Conservation (phyloP, 78 protist species). For the Planoprotostelium fungivorum region DNA sequence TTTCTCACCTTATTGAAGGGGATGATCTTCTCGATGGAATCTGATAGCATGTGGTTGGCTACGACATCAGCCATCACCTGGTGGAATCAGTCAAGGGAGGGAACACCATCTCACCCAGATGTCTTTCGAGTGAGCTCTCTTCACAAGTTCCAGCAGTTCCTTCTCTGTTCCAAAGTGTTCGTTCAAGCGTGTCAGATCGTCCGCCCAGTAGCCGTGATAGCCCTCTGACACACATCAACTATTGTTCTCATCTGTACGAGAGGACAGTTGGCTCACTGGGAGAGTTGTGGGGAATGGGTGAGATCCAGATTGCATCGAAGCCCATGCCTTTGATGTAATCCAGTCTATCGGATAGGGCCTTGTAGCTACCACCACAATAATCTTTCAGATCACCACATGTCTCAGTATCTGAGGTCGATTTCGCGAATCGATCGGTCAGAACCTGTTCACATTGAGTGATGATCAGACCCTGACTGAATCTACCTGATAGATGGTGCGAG, state of each 20-base stretch:
- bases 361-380: conserved; percentile 92
- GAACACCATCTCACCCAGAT: conserved; percentile 73
- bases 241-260: no score
- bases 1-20: no score
- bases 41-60: conserved; percentile 64
- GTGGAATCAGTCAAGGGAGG: no score
- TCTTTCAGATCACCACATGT: conserved; percentile 36
- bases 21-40: no score
- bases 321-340: conserved; percentile 89
- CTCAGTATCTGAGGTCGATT: neutral
- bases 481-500: conserved; percentile 54
- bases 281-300: conserved; percentile 73
- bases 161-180: conserved; percentile 55
- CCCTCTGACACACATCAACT: conserved; percentile 35
- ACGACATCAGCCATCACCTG: conserved; percentile 55
- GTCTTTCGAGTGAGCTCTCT: conserved; percentile 25
- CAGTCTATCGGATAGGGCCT: conserved; percentile 61
- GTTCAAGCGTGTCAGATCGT: conserved; percentile 56
- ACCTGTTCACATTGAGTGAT: conserved; percentile 11
- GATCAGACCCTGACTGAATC: neutral
- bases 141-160: conserved; percentile 66
- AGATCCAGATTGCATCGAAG: conserved; percentile 92
- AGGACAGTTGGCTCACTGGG: neutral
- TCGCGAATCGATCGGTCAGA: conserved; percentile 88
- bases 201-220: conserved; percentile 80